Evolutionary conservation across 176 grass and related monocot genomes (phyloP).

Genomic region (Oryza meridionalis): DNA sequence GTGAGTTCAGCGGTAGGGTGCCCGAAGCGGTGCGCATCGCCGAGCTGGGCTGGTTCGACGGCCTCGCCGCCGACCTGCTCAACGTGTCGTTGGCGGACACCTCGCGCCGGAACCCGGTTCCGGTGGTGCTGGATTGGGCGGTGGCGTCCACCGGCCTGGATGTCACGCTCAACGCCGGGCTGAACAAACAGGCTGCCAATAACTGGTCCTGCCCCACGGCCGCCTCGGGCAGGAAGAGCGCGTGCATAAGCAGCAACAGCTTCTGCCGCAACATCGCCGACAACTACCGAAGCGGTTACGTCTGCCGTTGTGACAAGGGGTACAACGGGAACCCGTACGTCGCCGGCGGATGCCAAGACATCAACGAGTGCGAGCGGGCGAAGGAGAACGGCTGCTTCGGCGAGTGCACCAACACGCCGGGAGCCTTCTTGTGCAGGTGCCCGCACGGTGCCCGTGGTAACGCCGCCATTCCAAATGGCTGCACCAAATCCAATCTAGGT

Average conservation of each 20-base stretch:
- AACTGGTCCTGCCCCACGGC: background rate
- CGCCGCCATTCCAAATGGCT: background rate
- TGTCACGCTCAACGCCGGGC: background rate
- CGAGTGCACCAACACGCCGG: background rate
- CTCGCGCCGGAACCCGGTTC: too few relatives aligned
- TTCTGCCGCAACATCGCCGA: background rate
- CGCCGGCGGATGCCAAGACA: conserved; percentile 43
- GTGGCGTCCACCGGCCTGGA: background rate
- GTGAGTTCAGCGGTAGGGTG: too few relatives aligned
- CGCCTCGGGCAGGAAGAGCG: too few relatives aligned
- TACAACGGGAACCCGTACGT: conserved; percentile 8
- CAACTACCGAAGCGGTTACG: conserved; percentile 36
- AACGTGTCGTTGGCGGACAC: too few relatives aligned
- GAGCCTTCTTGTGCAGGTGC: background rate
- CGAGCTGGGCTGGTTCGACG: too few relatives aligned
- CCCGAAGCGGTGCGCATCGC: too few relatives aligned
- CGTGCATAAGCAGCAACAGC: background rate
- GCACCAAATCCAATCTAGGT: background rate
- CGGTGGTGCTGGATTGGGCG: conserved; percentile 12
- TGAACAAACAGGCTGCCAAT: too few relatives aligned
- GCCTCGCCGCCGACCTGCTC: too few relatives aligned
- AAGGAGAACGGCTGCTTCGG: background rate
- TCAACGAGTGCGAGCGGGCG: background rate
- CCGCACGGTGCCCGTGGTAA: background rate
- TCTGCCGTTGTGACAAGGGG: conserved; percentile 1